A percentile compares a stretch with the other conserved stretches of the same genome.
Conservation (phyloP, 371 early-diverging fungal species). For the Mortierella sp. region DNA sequence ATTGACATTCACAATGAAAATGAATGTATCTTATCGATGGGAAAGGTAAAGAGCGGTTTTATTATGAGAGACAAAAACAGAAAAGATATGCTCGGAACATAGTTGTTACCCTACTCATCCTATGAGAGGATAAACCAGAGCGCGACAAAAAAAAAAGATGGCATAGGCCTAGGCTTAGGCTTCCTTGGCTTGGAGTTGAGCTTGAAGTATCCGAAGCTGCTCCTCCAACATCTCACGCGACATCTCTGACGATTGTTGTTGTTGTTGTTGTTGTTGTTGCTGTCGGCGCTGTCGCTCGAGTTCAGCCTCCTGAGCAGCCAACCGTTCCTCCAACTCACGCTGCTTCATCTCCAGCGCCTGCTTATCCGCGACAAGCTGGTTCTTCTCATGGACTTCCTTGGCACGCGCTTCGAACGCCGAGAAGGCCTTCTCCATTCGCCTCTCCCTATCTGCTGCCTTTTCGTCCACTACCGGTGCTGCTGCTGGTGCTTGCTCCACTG, state of each 20-base stretch:
- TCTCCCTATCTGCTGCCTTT: conserved; percentile 2
- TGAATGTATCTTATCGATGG: too few relatives aligned
- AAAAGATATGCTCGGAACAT: neutral
- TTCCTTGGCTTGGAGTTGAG: conserved; percentile 20
- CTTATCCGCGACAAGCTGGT: conserved; percentile 19
- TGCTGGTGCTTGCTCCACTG: conserved; percentile 9
- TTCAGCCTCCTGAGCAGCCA: conserved; percentile 15
- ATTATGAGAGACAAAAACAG: neutral
- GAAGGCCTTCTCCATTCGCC: neutral
- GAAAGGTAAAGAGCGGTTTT: neutral
- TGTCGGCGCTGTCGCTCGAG: neutral
- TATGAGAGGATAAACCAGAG: neutral
- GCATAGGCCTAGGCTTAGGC: neutral
- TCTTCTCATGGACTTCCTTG: conserved; percentile 22
- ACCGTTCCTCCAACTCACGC: conserved; percentile 22
- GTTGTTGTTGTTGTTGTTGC: neutral
- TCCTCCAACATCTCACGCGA: conserved; percentile 33
- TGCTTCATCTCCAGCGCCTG: conserved; percentile 9
- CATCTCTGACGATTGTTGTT: neutral
- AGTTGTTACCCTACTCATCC: neutral
- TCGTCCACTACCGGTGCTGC: conserved; percentile 9
- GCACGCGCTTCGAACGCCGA: conserved; percentile 18
- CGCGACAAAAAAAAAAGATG: neutral
- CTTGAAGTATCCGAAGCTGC: conserved; percentile 38
- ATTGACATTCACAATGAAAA: neutral